Evolutionary conservation across 208 protist genomes (phyloP), one percentile per base, ranked within the genome.

Genomic region (Sergeia podlipaevii): DNA sequence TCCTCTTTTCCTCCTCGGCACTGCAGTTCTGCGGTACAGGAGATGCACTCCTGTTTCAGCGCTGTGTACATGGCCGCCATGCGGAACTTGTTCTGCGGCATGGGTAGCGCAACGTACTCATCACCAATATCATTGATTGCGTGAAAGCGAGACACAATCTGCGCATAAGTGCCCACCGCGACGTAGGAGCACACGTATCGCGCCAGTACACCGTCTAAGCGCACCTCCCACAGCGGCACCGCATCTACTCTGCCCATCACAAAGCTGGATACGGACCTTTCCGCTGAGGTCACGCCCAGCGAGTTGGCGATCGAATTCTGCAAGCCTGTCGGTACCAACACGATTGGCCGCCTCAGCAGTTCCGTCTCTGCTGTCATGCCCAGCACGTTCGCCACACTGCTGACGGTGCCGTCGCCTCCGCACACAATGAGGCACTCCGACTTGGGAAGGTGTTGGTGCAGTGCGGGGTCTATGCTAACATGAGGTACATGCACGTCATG

Each of bases 341-440:
- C 47, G n/a, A 93, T 53, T 23, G 86, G 81, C 33, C 51, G 56
- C 6, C 30, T 6, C 34, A 60, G 18, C 41, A 62, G 41, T 17
- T 62, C 13, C 29, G 60, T 45, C 20, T 26, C 60, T 6, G 41
- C 28, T 23, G 49, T 24, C 15, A 37, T 38, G 0, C 55, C 77
- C 4, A 91, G 38, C n/a, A 77, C 51, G 43, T 93, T 89, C 15
- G 80, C 72, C 10, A 82, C 63, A 38, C 73, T 77, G 60, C 75
- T 84, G 32, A 93, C 50, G 4, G 86, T 93, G 21, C 86, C 86
- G 49, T 93, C 86, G 8, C 86, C 86, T 27, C 86, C 86, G 45
- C 68, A 77, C 2, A 90, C 64, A 18, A 91, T 44, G 0, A 91
- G 49, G 3, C 63, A 66, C 55, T 90, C 79, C 1, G 58, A 48